Evolutionary conservation across 2,329 filamentous ascomycete species (phyloP).

Genomic region (Lecanicillium sp.): DNA sequence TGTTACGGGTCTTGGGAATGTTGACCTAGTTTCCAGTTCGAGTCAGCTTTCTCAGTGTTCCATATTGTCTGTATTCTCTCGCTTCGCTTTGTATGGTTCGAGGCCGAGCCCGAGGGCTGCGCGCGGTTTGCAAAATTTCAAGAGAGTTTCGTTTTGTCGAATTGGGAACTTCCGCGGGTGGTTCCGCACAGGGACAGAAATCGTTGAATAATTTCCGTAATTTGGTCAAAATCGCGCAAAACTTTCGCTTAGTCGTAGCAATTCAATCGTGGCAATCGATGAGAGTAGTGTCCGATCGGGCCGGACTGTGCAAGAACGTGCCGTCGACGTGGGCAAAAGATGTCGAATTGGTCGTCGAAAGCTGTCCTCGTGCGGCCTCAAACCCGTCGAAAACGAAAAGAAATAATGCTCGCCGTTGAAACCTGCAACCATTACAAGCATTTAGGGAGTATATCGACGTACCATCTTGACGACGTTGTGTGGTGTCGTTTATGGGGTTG

Average conservation of each 20-base stretch:
- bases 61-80: not conserved
- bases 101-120: not conserved
- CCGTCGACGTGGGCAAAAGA: no score
- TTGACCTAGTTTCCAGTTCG: conserved; percentile 61
- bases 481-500: conserved; percentile 29
- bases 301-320: no score
- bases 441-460: conserved; percentile 17
- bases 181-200: no score
- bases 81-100: conserved; percentile 1
- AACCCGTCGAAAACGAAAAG: conserved; percentile 11
- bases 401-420: conserved; percentile 7
- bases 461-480: conserved; percentile 43
- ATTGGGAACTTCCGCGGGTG: no score
- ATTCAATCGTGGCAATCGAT: no score
- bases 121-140: no score
- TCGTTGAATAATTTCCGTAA: no score
- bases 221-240: no score
- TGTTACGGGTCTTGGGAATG: conserved; percentile 96
- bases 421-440: conserved; percentile 7
- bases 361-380: conserved; percentile 23
- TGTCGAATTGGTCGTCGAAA: conserved; percentile 6
- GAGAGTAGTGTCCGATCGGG: no score
- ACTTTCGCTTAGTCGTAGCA: no score
- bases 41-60: conserved; percentile 10
- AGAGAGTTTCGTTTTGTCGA: no score